phyloP scores from a whole-genome alignment of 1,139 yeast genomes.

The Candida sanyaensis region DNA sequence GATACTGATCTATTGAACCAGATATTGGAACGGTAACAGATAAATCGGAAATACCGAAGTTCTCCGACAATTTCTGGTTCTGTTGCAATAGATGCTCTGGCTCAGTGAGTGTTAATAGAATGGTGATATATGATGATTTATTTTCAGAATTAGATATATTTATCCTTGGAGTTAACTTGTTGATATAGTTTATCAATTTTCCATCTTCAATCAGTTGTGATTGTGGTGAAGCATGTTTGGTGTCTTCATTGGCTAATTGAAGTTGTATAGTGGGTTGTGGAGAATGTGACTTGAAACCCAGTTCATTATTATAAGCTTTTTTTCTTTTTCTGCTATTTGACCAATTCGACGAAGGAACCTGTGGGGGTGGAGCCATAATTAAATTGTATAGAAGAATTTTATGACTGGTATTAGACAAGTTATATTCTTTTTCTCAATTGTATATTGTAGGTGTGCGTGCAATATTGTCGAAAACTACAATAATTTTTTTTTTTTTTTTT shows the following conservation, averaged over 20 bases:
- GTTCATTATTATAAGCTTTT: background rate
- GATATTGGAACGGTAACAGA: slow-evolving; percentile 20
- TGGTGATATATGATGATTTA: slow-evolving; percentile 8
- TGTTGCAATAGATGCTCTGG: slow-evolving; percentile 14
- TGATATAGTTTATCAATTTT: slow-evolving; percentile 13
- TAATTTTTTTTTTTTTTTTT: slow-evolving; percentile 7
- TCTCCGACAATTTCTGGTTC: slow-evolving; percentile 14
- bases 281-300: slow-evolving; percentile 2
- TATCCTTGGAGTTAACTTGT: slow-evolving; percentile 10
- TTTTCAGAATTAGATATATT: background rate
- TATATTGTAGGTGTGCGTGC: background rate
- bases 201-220: slow-evolving; percentile 8
- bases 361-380: slow-evolving; percentile 2
- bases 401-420: background rate
- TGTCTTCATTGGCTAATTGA: slow-evolving; percentile 1
- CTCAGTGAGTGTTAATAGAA: slow-evolving; percentile 30
- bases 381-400: background rate
- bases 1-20: slow-evolving; percentile 31
- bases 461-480: background rate
- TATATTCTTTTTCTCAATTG: background rate
- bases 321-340: slow-evolving; percentile 5
- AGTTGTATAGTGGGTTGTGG: background rate
- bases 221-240: background rate
- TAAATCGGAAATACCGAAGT: slow-evolving; percentile 23
- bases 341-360: background rate